These are phyloP conservation scores for Pseudozyma flocculosa DNA, from an alignment of 1,284 basidiomycete species.

Conservation along the genomic window DNA sequence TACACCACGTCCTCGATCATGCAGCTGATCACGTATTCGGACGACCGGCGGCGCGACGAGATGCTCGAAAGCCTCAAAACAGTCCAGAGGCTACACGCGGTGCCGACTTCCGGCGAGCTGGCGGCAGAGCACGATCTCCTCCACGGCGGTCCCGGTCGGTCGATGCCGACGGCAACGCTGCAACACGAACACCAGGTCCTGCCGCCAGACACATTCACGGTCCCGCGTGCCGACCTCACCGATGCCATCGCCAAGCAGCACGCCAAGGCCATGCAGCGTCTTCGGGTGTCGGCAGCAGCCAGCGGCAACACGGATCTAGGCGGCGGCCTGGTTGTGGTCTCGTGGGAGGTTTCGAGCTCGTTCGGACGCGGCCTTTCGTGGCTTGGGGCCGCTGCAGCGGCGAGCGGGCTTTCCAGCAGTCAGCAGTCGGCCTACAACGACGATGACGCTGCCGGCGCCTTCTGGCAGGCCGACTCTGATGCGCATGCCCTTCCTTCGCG, in stretches of 20 bases:
- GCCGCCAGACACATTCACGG: slow-evolving; percentile 26
- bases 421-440: slow-evolving; percentile 15
- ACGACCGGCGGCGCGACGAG: slow-evolving; percentile 28
- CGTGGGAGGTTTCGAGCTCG: slow-evolving; percentile 30
- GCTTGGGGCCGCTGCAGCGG: slow-evolving; percentile 29
- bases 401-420: slow-evolving; percentile 21
- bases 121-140: slow-evolving; percentile 14
- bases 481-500: slow-evolving; percentile 26
- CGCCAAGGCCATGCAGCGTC: slow-evolving; percentile 15
- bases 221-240: slow-evolving; percentile 27
- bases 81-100: slow-evolving; percentile 16
- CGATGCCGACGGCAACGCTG: background rate
- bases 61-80: slow-evolving; percentile 34
- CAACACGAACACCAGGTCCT: background rate
- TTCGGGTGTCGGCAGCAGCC: slow-evolving; percentile 2
- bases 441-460: slow-evolving; percentile 20
- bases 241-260: slow-evolving; percentile 20
- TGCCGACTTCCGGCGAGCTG: slow-evolving; percentile 23
- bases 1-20: slow-evolving; percentile 35
- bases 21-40: slow-evolving; percentile 31
- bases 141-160: slow-evolving; percentile 6
- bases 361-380: slow-evolving; percentile 28
- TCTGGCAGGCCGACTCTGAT: slow-evolving; percentile 27
- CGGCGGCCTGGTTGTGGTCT: slow-evolving; percentile 19
- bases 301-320: slow-evolving; percentile 15